These are phyloP conservation scores for Cyberlindnera maclurae DNA, from an alignment of 805 yeast genomes.

Conservation along the genomic window DNA sequence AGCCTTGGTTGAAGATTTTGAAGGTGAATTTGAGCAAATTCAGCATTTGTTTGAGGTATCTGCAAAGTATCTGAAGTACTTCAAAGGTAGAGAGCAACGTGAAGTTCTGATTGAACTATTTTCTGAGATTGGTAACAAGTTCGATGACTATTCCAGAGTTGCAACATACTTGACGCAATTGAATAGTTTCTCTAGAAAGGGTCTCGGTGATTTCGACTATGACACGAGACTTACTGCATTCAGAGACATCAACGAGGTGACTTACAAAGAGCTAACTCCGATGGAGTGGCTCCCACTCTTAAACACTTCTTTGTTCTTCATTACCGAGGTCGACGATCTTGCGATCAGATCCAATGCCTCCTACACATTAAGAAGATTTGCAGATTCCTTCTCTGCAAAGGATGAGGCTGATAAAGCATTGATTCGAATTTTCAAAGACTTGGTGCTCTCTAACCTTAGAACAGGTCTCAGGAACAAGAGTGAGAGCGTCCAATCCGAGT, in stretches of 20 bases:
- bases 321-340: conserved; percentile 72
- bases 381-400: conserved; percentile 38
- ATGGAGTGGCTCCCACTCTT: conserved; percentile 77
- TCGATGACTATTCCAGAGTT: conserved; percentile 36
- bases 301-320: conserved; percentile 57
- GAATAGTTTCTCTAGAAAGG: conserved; percentile 57
- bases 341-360: conserved; percentile 76
- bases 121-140: conserved; percentile 47
- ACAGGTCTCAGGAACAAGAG: conserved; percentile 54
- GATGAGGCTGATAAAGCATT: conserved; percentile 24
- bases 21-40: conserved; percentile 46
- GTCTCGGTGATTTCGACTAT: conserved; percentile 73
- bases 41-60: conserved; percentile 40
- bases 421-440: conserved; percentile 38
- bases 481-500: conserved; percentile 67
- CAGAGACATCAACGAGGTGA: conserved; percentile 51
- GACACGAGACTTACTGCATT: conserved; percentile 67
- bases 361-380: conserved; percentile 51
- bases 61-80: conserved; percentile 52
- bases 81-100: conserved; percentile 57
- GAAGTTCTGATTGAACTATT: conserved; percentile 54
- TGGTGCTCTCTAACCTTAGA: conserved; percentile 59
- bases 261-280: conserved; percentile 36
- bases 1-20: conserved; percentile 43
- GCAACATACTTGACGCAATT: conserved; percentile 52